Conservation (phyloP, 257 asterid genomes). For the Primulina eburnea region DNA sequence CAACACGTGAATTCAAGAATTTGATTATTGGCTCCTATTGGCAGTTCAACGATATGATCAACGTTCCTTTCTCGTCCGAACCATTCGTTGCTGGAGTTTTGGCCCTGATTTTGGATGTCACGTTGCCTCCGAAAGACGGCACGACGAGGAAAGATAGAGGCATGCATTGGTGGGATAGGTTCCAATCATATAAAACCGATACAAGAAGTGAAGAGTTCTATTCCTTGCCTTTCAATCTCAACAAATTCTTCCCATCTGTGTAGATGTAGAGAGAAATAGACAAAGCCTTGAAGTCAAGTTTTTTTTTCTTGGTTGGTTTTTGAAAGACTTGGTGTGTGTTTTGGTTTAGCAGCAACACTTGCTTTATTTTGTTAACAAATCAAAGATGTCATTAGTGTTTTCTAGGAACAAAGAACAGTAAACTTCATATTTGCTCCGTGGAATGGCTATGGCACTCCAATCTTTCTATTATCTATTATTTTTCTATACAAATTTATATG, state of each 20-base stretch:
- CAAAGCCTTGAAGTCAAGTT: too few species aligned
- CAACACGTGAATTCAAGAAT: not conserved
- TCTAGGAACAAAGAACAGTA: not conserved
- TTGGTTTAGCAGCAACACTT: not conserved
- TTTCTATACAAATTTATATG: too few species aligned
- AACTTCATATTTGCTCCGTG: too few species aligned
- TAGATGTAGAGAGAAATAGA: constrained; percentile 18
- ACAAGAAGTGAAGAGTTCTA: constrained; percentile 69
- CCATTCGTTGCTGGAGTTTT: constrained; percentile 71
- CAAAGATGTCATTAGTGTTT: not conserved
- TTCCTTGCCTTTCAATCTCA: constrained; percentile 78
- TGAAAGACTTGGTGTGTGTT: not conserved
- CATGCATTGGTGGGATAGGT: constrained; percentile 92
- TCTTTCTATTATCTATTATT: too few species aligned
- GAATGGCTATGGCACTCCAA: too few species aligned
- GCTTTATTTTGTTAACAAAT: not conserved
- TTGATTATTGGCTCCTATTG: not conserved
- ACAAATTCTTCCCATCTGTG: constrained; percentile 89
- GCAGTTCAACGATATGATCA: constrained; percentile 84
- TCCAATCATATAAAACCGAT: constrained; percentile 69
- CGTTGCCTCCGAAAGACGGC: constrained; percentile 61
- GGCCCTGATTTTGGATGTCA: constrained; percentile 62
- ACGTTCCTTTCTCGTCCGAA: constrained; percentile 28
- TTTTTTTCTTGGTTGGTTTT: not conserved
- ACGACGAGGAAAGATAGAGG: constrained; percentile 77